Base-by-base conservation (phyloP, 352 stramenopile genomes). In the Globisporangium paddicum region DNA sequence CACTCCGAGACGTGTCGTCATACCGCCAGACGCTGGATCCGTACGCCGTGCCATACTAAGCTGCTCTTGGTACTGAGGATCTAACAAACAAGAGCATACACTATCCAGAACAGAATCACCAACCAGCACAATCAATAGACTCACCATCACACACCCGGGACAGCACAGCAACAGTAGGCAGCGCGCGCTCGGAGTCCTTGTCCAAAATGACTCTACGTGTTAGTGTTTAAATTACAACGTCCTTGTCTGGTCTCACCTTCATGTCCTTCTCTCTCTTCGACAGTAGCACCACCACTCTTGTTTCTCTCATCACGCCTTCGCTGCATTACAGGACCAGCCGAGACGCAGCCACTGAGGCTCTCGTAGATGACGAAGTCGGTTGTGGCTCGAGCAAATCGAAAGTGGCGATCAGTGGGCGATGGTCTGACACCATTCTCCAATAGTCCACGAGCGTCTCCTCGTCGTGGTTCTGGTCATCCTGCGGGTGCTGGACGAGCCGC, bases 401-500 rank as follows among this genome's bases (percentile, higher is more conserved):
- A n/a, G 61, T 73, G 21, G 78, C 73, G 28, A 90, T 76, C 3
- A 90, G 69, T 40, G 81, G 81, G 1, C 81, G 72, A 65, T 90
- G 81, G 63, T 90, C 80, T 50, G 85, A 95, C 44, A 95, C 75
- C 66, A 93, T 75, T 28, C 80, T 73, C 85, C 85, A 95, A 55
- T 92, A 93, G 62, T 95, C 77, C 50, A 95, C 81, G 47, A 89
- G 68, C 52, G 73, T 69, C 53, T 87, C 63, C 25, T 88, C 77
- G 35, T 87, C 75, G 21, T 60, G 59, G 13, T 74, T 62, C 41
- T 82, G 71, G 37, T 75, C 30, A 38, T 80, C 73, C 44, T 79
- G 26, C 2, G 79, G 77, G 35, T 72, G 52, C 45, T 72, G 52
- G 16, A 91, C 71, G 8, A 71, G 45, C 1, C 65, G 28, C 82